Conservation (phyloP, 1,139 yeast species). For the Pichia sp. region DNA sequence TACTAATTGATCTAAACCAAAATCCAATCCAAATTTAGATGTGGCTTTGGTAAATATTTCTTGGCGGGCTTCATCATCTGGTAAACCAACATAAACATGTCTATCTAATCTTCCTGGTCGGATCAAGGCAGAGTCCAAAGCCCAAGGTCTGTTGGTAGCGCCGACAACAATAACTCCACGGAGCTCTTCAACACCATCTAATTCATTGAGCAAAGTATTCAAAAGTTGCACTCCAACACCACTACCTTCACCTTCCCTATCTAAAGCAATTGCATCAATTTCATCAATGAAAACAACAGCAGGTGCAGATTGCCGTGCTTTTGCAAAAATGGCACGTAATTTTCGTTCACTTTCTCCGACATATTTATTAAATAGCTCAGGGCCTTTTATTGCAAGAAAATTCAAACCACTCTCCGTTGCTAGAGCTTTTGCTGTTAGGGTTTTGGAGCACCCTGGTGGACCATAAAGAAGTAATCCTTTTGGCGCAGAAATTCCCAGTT, state of each 20-base stretch:
- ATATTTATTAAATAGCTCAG: slow-evolving; percentile 86
- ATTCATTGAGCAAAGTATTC: slow-evolving; percentile 83
- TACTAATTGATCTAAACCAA: slow-evolving; percentile 41
- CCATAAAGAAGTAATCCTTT: slow-evolving; percentile 87
- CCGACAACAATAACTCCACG: slow-evolving; percentile 91
- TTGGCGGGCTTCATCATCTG: slow-evolving; percentile 68
- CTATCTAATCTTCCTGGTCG: slow-evolving; percentile 94
- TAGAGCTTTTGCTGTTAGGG: slow-evolving; percentile 86
- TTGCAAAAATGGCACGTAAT: slow-evolving; percentile 79
- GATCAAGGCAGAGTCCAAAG: slow-evolving; percentile 82
- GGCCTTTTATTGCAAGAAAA: slow-evolving; percentile 91
- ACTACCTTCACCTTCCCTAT: slow-evolving; percentile 57
- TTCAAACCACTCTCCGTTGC: slow-evolving; percentile 94
- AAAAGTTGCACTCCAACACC: slow-evolving; percentile 80
- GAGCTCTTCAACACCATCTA: slow-evolving; percentile 92
- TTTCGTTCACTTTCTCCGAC: slow-evolving; percentile 93
- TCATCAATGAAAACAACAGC: slow-evolving; percentile 91
- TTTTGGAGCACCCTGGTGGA: slow-evolving; percentile 96
- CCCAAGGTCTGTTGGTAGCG: slow-evolving; percentile 91
- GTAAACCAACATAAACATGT: slow-evolving; percentile 87
- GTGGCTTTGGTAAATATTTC: slow-evolving; percentile 70
- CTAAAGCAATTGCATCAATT: slow-evolving; percentile 82
- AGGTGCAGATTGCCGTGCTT: slow-evolving; percentile 91
- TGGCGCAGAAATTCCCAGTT: slow-evolving; percentile 82
- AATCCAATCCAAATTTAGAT: slow-evolving; percentile 44